These are phyloP conservation scores for Carex arenaria DNA, from an alignment of 202 grass and related monocot species.

Conservation along the genomic window DNA sequence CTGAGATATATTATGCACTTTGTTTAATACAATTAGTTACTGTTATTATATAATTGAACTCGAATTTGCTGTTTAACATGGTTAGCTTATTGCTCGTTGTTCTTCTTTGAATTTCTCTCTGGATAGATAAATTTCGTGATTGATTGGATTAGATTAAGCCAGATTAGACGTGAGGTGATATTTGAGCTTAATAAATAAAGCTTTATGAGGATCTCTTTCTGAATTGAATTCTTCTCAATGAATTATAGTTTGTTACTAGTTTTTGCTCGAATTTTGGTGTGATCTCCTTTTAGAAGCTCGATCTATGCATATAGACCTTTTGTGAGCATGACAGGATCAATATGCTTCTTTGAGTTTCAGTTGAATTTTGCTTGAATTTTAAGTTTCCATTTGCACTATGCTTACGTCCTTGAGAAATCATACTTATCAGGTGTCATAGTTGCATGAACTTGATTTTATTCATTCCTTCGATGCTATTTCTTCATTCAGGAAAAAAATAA, in stretches of 20 bases:
- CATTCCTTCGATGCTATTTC: not conserved
- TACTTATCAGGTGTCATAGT: not conserved
- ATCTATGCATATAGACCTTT: not conserved
- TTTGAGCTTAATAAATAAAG: not conserved
- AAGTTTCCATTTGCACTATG: not conserved
- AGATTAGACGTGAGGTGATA: not conserved
- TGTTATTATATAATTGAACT: not conserved
- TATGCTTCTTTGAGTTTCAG: not conserved
- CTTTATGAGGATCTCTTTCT: not conserved
- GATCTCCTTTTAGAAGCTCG: not conserved
- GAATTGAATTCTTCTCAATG: not conserved
- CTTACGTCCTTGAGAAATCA: not conserved
- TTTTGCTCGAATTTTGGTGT: not conserved
- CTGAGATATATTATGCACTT: slow-evolving; percentile 2
- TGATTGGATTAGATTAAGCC: not conserved
- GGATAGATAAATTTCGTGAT: not conserved
- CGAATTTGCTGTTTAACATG: not conserved
- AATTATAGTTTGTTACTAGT: not conserved
- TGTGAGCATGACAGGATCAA: not conserved
- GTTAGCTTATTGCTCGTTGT: not conserved
- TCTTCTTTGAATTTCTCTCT: not conserved
- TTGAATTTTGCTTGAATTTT: not conserved
- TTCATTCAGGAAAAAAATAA: not conserved
- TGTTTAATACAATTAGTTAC: slow-evolving; percentile 1
- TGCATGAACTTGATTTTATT: not conserved